phyloP scores from a whole-genome alignment of 1,284 basidiomycete genomes.

The Malassezia furfur region DNA sequence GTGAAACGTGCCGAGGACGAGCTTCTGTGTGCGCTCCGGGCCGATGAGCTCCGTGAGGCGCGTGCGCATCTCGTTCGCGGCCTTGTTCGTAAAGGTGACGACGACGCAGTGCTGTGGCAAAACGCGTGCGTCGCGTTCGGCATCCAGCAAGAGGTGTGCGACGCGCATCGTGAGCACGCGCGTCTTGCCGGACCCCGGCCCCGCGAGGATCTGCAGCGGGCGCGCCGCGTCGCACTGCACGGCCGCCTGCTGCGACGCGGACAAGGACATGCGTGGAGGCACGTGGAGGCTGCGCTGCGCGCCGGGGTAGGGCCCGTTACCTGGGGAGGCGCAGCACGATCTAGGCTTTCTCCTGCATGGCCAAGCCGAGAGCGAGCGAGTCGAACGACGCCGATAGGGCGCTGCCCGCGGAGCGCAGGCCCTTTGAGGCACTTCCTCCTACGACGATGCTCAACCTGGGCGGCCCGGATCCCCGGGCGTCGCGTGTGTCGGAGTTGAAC shows the following conservation, averaged over 20 bases:
- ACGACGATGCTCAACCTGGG: too few relatives aligned
- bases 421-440: too few relatives aligned
- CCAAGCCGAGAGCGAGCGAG: too few relatives aligned
- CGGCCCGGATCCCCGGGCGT: too few relatives aligned
- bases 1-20: slow-evolving; percentile 70
- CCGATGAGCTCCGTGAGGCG: slow-evolving; percentile 67
- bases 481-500: too few relatives aligned
- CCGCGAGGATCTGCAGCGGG: slow-evolving; percentile 44
- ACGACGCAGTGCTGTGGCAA: slow-evolving; percentile 37
- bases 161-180: slow-evolving; percentile 41
- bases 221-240: slow-evolving; percentile 28
- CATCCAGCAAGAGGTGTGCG: slow-evolving; percentile 34
- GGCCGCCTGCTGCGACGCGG: slow-evolving; percentile 33
- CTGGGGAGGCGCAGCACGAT: too few relatives aligned
- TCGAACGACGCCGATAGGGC: too few relatives aligned
- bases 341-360: too few relatives aligned
- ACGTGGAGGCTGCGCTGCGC: neutral
- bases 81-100: slow-evolving; percentile 61
- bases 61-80: slow-evolving; percentile 76
- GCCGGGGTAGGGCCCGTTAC: too few relatives aligned
- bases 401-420: too few relatives aligned
- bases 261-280: slow-evolving; percentile 19
- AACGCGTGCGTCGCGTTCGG: slow-evolving; percentile 16
- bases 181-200: slow-evolving; percentile 46
- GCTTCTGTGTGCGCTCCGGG: slow-evolving; percentile 54